phyloP scores from a whole-genome alignment of 495 filamentous ascomycete species.

The Penicillium cinerascens region DNA sequence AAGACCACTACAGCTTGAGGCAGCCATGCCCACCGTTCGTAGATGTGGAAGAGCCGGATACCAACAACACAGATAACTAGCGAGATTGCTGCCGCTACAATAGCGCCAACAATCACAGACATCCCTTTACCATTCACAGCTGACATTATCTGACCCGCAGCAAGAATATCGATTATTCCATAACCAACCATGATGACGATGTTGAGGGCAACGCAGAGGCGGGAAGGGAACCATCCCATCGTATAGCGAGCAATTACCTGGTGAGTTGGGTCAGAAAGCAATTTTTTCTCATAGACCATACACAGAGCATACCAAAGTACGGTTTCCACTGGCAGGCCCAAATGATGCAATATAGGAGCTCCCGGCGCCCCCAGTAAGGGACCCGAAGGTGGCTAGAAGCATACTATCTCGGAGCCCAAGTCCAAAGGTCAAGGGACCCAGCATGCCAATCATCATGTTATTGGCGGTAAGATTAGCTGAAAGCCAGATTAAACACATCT shows the following conservation, averaged over 20 bases:
- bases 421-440: conserved; percentile 55
- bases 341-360: conserved; percentile 57
- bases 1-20: conserved; percentile 54
- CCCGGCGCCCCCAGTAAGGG: conserved; percentile 41
- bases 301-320: conserved; percentile 46
- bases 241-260: conserved; percentile 56
- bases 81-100: conserved; percentile 52
- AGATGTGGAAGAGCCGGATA: conserved; percentile 57
- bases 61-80: conserved; percentile 58
- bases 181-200: conserved; percentile 61
- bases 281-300: too few relatives aligned
- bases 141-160: conserved; percentile 40
- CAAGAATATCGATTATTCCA: conserved; percentile 45
- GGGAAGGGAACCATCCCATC: conserved; percentile 65
- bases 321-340: conserved; percentile 57
- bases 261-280: too few relatives aligned
- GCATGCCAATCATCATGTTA: conserved; percentile 55
- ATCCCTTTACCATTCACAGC: conserved; percentile 45
- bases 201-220: conserved; percentile 56
- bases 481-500: conserved; percentile 60
- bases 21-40: conserved; percentile 58
- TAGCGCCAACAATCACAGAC: conserved; percentile 56
- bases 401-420: conserved; percentile 54
- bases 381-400: conserved; percentile 51
- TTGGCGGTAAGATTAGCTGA: conserved; percentile 59